A percentile compares a stretch with the other conserved stretches of the same genome.
phyloP scores from a whole-genome alignment of 169 alveolate species.

The Toxoplasma gondii region DNA sequence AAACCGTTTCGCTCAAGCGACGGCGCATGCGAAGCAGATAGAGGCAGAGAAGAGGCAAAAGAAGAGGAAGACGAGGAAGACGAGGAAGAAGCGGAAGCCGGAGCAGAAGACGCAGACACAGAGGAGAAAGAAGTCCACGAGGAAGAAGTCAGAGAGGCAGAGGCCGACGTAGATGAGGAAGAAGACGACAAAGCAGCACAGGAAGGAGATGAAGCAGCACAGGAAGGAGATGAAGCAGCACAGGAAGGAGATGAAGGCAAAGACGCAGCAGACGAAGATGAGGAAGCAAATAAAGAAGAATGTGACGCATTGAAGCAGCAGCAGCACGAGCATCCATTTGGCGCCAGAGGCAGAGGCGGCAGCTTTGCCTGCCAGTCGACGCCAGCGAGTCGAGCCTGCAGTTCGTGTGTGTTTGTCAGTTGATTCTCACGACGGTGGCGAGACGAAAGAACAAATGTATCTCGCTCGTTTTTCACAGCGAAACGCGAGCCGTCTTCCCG shows the following conservation, averaged over 20 bases:
- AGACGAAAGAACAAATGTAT: too few species aligned
- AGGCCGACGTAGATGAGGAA: neutral
- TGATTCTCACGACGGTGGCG: too few species aligned
- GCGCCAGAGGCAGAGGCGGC: neutral
- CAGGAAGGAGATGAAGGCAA: neutral
- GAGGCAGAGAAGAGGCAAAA: too few species aligned
- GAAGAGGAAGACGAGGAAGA: neutral
- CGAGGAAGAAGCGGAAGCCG: neutral
- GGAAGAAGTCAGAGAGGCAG: neutral
- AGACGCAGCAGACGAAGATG: neutral
- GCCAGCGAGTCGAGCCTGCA: too few species aligned
- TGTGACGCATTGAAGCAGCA: neutral
- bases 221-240: neutral
- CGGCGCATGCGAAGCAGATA: too few species aligned
- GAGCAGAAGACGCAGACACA: neutral
- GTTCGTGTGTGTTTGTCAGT: too few species aligned
- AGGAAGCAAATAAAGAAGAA: too few species aligned
- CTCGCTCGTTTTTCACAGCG: too few species aligned
- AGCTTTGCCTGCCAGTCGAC: neutral
- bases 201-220: neutral
- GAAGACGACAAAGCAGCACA: neutral
- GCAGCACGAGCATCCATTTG: neutral
- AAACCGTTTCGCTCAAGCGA: neutral
- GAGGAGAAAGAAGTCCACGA: neutral
- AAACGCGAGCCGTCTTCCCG: too few species aligned